Evolutionary conservation across 805 yeast genomes (phyloP).

Genomic region (Sporopachydermia lactativora): DNA sequence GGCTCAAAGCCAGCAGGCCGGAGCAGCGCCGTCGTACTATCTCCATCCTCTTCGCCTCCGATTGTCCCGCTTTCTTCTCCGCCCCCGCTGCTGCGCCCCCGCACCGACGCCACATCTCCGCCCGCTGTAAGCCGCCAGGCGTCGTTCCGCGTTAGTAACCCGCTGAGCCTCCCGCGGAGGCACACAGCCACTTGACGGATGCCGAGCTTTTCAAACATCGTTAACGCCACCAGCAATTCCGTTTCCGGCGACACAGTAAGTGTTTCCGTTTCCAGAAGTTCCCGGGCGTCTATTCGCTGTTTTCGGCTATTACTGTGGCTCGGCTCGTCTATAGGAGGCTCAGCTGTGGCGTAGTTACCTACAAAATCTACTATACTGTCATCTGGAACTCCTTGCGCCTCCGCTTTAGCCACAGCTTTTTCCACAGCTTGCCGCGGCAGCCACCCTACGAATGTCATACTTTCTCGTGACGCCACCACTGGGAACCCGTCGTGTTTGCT

Average conservation of each 20-base stretch:
- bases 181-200: constrained; percentile 20
- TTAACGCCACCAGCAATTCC: constrained; percentile 22
- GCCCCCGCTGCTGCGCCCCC: no score
- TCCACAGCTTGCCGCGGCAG: constrained; percentile 25
- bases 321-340: no score
- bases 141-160: constrained; percentile 24
- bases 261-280: constrained; percentile 15
- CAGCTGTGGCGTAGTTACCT: constrained; percentile 4
- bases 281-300: constrained; percentile 11
- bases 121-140: constrained; percentile 12
- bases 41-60: no score
- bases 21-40: no score
- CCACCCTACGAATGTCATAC: constrained; percentile 28
- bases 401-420: constrained; percentile 15
- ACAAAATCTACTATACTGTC: constrained; percentile 7
- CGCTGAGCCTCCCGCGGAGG: constrained; percentile 18
- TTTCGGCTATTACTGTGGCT: constrained; percentile 5
- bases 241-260: constrained; percentile 18
- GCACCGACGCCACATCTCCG: no score
- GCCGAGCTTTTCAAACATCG: constrained; percentile 26
- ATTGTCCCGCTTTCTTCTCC: no score
- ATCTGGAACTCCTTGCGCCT: constrained; percentile 3
- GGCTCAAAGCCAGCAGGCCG: no score
- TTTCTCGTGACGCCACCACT: constrained; percentile 22
- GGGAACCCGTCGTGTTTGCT: constrained; percentile 28